Conservation (phyloP, 192 early-diverging fungal species). For the Lobosporangium transversale region DNA sequence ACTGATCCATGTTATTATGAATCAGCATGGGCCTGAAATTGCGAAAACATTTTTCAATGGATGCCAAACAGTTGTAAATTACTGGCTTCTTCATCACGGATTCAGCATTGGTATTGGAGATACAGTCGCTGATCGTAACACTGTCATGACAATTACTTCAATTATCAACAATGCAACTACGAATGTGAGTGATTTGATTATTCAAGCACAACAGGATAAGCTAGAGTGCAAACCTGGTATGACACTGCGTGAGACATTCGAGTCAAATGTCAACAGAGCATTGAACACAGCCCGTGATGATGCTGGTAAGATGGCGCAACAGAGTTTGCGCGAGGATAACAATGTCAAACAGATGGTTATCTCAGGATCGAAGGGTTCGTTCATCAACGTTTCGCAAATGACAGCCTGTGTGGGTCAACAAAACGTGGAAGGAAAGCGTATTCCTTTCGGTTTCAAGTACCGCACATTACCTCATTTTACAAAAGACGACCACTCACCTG, state of each 20-base stretch:
- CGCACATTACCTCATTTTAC: slow-evolving; percentile 97
- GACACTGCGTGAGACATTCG: slow-evolving; percentile 93
- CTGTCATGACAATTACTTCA: slow-evolving; percentile 81
- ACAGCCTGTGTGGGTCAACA: slow-evolving; percentile 99
- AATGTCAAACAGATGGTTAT: slow-evolving; percentile 98
- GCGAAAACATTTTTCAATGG: slow-evolving; percentile 94
- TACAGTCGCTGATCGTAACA: slow-evolving; percentile 88
- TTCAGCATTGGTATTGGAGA: slow-evolving; percentile 99
- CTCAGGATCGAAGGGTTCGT: slow-evolving; percentile 95
- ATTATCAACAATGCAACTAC: slow-evolving; percentile 80
- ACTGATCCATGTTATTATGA: slow-evolving; percentile 94
- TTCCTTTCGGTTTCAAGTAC: slow-evolving; percentile 96
- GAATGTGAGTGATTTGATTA: slow-evolving; percentile 84
- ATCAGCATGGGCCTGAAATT: slow-evolving; percentile 89
- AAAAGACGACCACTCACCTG: slow-evolving; percentile 96
- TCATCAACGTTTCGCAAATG: slow-evolving; percentile 98
- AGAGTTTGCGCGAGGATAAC: slow-evolving; percentile 87
- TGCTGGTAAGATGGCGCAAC: slow-evolving; percentile 87
- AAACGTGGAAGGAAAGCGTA: slow-evolving; percentile 98
- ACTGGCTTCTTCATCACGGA: slow-evolving; percentile 94
- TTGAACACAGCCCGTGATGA: slow-evolving; percentile 92
- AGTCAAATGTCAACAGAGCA: slow-evolving; percentile 85
- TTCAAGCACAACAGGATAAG: slow-evolving; percentile 83
- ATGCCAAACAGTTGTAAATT: slow-evolving; percentile 92
- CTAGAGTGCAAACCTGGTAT: slow-evolving; percentile 90